phyloP scores from a whole-genome alignment of 257 asterid species.

The Striga asiatica region DNA sequence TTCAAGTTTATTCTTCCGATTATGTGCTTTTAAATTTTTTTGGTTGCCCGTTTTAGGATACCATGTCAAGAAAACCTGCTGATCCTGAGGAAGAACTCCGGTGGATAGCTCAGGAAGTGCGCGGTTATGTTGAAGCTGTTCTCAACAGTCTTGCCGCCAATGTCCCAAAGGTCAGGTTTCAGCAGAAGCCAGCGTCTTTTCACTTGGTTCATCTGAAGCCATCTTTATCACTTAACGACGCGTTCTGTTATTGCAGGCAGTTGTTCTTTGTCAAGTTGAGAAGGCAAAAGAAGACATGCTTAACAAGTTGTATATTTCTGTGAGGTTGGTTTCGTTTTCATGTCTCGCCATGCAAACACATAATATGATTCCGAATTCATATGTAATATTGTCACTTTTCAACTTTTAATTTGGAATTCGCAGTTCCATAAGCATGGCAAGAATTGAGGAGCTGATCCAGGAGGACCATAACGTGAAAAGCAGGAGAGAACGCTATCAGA shows the following conservation, averaged over 20 bases:
- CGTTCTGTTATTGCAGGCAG: slow-evolving; percentile 58
- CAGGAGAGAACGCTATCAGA: slow-evolving; percentile 65
- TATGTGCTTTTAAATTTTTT: not conserved
- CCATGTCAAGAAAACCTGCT: slow-evolving; percentile 78
- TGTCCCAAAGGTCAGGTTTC: slow-evolving; percentile 68
- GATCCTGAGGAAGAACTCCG: slow-evolving; percentile 97
- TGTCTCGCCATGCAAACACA: not conserved
- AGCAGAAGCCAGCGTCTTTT: not conserved
- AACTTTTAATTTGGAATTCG: slow-evolving; percentile 8
- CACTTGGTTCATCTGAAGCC: slow-evolving; percentile 12
- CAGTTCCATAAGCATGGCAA: slow-evolving; percentile 64
- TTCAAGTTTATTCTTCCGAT: slow-evolving; percentile 8
- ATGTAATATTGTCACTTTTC: too few relatives aligned
- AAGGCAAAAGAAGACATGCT: slow-evolving; percentile 98
- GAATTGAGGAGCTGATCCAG: slow-evolving; percentile 76
- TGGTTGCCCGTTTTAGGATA: slow-evolving; percentile 37
- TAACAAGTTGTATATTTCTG: slow-evolving; percentile 76
- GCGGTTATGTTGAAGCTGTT: slow-evolving; percentile 96
- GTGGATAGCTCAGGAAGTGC: slow-evolving; percentile 98
- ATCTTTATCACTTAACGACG: slow-evolving; percentile 14
- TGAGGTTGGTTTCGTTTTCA: slow-evolving; percentile 44
- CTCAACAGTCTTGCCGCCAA: slow-evolving; percentile 92
- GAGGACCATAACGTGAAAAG: slow-evolving; percentile 79
- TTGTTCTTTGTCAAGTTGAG: slow-evolving; percentile 93
- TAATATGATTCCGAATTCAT: slow-evolving; percentile 6